Evolutionary conservation across 306 rosid species (phyloP).

Genomic region (Ceratonia siliqua): DNA sequence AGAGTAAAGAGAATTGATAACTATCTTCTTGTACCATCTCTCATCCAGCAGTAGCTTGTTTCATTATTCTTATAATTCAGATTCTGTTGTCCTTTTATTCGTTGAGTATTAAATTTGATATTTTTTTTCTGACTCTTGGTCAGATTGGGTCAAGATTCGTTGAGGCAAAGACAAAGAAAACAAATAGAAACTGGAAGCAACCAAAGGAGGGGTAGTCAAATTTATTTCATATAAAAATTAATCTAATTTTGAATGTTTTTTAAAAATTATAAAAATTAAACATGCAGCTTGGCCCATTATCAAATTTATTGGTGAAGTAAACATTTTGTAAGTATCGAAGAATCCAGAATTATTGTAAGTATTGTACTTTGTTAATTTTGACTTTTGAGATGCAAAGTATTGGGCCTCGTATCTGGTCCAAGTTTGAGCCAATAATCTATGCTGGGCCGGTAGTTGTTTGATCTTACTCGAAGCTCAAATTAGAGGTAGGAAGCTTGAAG

Average conservation of each 20-base stretch:
- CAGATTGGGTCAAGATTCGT: conserved; percentile 29
- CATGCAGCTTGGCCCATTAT: too few species aligned
- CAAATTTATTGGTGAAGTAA: too few species aligned
- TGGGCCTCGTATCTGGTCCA: neutral
- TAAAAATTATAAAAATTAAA: too few species aligned
- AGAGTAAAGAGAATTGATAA: neutral
- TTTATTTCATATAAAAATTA: conserved; percentile 1
- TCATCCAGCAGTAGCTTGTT: neutral
- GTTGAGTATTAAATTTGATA: neutral
- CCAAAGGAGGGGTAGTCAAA: conserved; percentile 12
- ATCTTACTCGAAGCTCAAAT: neutral
- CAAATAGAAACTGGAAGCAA: conserved; percentile 15
- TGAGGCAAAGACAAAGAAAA: conserved; percentile 34
- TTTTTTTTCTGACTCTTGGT: conserved; percentile 25
- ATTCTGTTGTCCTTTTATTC: conserved; percentile 8
- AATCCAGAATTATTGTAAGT: too few species aligned
- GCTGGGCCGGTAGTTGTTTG: neutral
- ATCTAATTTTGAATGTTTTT: too few species aligned
- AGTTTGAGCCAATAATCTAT: neutral
- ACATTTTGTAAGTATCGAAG: too few species aligned
- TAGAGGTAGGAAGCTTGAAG: neutral
- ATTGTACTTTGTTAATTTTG: too few species aligned
- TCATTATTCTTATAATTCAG: conserved; percentile 14
- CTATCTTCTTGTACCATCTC: neutral
- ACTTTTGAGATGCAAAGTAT: too few species aligned